Evolutionary conservation across 108 stramenopile genomes (phyloP).

Genomic region (Nannochloropsis gaditana): DNA sequence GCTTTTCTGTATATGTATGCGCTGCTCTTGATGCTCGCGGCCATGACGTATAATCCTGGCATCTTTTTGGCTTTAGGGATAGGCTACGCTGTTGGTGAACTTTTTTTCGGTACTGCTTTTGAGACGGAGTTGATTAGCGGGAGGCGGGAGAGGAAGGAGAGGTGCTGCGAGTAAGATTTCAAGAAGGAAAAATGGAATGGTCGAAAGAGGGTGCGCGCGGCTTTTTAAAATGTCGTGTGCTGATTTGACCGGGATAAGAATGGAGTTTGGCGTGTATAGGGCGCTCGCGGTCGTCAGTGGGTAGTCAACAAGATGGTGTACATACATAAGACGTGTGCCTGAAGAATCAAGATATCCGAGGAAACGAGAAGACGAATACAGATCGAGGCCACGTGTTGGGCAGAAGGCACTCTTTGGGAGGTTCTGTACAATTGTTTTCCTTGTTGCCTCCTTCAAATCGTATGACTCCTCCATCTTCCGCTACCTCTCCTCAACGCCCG

Average conservation of each 20-base stretch:
- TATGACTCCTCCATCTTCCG: not conserved
- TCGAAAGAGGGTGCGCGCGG: no score
- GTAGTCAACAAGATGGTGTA: no score
- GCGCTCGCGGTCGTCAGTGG: no score
- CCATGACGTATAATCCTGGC: conserved; percentile 7
- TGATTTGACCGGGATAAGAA: no score
- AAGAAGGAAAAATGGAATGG: not conserved
- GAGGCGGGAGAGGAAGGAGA: not conserved
- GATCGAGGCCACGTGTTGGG: no score
- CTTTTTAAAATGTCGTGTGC: no score
- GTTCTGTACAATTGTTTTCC: no score
- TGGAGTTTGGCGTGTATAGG: no score
- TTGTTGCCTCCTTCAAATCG: not conserved
- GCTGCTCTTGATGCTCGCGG: not conserved
- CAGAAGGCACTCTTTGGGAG: no score
- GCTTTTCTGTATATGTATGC: not conserved
- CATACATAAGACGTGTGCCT: no score
- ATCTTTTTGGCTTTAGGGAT: not conserved
- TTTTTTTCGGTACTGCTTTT: not conserved
- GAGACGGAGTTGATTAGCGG: not conserved
- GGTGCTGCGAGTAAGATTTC: not conserved
- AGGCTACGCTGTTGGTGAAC: not conserved
- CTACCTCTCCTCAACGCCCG: not conserved
- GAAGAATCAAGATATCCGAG: no score
- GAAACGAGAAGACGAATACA: no score